These are phyloP conservation scores for Filobasidium floriforme DNA, from an alignment of 768 basidiomycete genomes.

Conservation along the genomic window DNA sequence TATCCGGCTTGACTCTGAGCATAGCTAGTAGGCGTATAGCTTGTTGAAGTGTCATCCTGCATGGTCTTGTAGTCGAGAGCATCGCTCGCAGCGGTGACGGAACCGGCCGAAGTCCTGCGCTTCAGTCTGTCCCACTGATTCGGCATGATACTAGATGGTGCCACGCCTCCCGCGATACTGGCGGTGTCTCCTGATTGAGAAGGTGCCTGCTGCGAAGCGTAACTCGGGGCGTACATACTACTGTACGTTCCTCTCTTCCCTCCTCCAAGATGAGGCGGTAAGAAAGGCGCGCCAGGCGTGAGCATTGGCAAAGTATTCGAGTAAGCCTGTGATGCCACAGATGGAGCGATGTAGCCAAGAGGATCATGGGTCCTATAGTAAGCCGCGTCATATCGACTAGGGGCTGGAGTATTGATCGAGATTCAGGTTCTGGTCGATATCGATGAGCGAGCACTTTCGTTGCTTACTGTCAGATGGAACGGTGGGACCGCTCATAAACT, in stretches of 20 bases:
- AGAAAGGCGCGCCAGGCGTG: constrained; percentile 45
- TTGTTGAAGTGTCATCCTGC: constrained; percentile 35
- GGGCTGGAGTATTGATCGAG: constrained; percentile 49
- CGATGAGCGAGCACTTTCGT: background rate
- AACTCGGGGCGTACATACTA: constrained; percentile 69
- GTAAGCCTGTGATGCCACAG: constrained; percentile 91
- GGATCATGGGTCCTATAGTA: constrained; percentile 95
- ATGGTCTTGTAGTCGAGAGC: constrained; percentile 41
- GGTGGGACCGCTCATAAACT: constrained; percentile 50
- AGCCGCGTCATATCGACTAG: constrained; percentile 87
- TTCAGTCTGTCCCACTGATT: constrained; percentile 80
- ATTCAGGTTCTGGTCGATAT: background rate
- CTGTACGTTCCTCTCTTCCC: constrained; percentile 58
- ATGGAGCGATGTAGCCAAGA: constrained; percentile 86
- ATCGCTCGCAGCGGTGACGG: constrained; percentile 34
- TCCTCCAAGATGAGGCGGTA: constrained; percentile 57
- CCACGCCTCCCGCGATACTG: constrained; percentile 57
- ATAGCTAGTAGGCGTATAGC: constrained; percentile 31
- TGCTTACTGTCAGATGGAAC: constrained; percentile 24
- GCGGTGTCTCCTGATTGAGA: constrained; percentile 57
- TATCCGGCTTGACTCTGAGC: constrained; percentile 45
- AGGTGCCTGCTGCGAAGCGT: constrained; percentile 71
- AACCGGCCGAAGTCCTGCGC: constrained; percentile 14
- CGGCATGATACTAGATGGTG: constrained; percentile 60
- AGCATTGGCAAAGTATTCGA: constrained; percentile 87